phyloP scores from a whole-genome alignment of 257 asterid genomes.

The Lavandula angustifolia region DNA sequence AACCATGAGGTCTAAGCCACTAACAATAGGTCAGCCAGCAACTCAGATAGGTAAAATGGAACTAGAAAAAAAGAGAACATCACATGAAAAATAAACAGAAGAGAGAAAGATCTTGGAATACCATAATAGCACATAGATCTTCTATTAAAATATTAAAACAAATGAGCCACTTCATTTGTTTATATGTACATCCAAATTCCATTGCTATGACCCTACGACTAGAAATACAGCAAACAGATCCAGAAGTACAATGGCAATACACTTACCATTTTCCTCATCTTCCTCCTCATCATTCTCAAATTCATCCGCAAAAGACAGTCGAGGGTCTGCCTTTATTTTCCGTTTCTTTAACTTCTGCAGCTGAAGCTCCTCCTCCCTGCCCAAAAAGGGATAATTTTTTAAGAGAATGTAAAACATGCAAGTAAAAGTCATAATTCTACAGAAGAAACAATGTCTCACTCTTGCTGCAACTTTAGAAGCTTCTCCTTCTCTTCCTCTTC shows the following conservation, averaged over 20 bases:
- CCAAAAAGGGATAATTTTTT: conserved; percentile 8
- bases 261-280: conserved; percentile 65
- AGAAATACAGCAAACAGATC: conserved; percentile 17
- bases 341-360: conserved; percentile 85
- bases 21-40: not conserved
- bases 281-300: conserved; percentile 80
- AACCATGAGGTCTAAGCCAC: not conserved
- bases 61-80: not conserved
- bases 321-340: conserved; percentile 86
- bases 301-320: conserved; percentile 88
- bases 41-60: conserved; percentile 2
- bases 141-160: not conserved
- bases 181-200: conserved; percentile 11
- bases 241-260: not conserved
- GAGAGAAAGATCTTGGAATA: not conserved
- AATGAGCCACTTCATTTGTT: not conserved
- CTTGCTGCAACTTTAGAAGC: conserved; percentile 93
- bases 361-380: conserved; percentile 96
- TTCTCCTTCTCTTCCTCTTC: conserved; percentile 99
- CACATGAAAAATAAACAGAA: not conserved
- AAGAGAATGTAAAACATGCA: not conserved
- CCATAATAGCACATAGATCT: not conserved
- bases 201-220: not conserved
- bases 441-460: conserved; percentile 49
- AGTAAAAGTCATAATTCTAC: conserved; percentile 3